phyloP scores from a whole-genome alignment of 805 yeast species.

The Monosporozyma servazzii region DNA sequence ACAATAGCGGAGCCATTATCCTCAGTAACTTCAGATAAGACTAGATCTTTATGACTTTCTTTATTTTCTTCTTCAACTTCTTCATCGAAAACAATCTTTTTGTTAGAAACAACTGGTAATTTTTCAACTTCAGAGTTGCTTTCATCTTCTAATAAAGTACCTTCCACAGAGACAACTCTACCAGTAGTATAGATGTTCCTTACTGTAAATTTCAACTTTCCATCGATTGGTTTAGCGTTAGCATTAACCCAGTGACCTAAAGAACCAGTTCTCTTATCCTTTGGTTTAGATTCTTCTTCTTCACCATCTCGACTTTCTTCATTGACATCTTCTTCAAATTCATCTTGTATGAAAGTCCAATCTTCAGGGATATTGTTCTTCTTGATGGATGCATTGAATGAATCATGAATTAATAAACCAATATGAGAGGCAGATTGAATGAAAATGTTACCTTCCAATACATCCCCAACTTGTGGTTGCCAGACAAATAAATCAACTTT shows the following conservation, averaged over 20 bases:
- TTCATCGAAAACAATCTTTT: slow-evolving; percentile 44
- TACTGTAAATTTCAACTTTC: slow-evolving; percentile 68
- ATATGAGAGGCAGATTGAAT: slow-evolving; percentile 94
- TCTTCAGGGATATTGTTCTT: slow-evolving; percentile 73
- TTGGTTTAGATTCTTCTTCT: slow-evolving; percentile 5
- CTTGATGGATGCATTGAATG: slow-evolving; percentile 89
- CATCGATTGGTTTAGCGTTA: slow-evolving; percentile 65
- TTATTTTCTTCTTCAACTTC: slow-evolving; percentile 30
- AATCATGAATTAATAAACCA: slow-evolving; percentile 83
- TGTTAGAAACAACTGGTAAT: slow-evolving; percentile 42
- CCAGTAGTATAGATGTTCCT: slow-evolving; percentile 69
- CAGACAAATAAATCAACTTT: slow-evolving; percentile 75
- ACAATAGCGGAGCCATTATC: slow-evolving; percentile 29
- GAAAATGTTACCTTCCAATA: slow-evolving; percentile 76
- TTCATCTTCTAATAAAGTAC: slow-evolving; percentile 48
- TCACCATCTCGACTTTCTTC: slow-evolving; percentile 13
- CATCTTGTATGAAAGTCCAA: slow-evolving; percentile 80
- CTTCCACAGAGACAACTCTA: slow-evolving; percentile 76
- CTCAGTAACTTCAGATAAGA: slow-evolving; percentile 26
- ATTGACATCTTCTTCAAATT: slow-evolving; percentile 37
- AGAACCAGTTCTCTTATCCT: slow-evolving; percentile 33
- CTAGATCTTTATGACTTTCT: slow-evolving; percentile 30
- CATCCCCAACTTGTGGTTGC: slow-evolving; percentile 85
- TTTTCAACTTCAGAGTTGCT: slow-evolving; percentile 40
- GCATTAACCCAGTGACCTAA: slow-evolving; percentile 86